Evolutionary conservation across 192 early-diverging fungal genomes (phyloP).

Genomic region (Piromyces sp.): DNA sequence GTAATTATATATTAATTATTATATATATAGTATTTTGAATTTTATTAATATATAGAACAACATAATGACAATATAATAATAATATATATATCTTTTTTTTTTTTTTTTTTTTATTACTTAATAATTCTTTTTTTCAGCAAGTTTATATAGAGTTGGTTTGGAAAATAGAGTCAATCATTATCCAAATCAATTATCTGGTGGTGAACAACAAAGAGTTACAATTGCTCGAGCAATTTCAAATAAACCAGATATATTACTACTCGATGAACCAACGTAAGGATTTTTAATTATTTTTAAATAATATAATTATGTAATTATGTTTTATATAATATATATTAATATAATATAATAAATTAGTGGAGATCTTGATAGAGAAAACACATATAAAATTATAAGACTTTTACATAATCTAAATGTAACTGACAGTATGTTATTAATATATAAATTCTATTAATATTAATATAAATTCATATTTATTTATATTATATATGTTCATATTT

Average conservation of each 20-base stretch:
- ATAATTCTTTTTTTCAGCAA: neutral
- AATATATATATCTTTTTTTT: too few species aligned
- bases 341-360: conserved; percentile 1
- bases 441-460: too few species aligned
- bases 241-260: neutral
- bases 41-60: too few species aligned
- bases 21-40: too few species aligned
- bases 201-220: conserved; percentile 2
- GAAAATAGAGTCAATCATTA: neutral
- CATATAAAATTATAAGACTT: conserved; percentile 7
- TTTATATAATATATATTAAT: too few species aligned
- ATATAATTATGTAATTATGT: too few species aligned
- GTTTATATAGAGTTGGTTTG: neutral
- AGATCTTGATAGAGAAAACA: conserved; percentile 12
- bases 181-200: neutral
- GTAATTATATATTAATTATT: neutral
- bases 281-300: too few species aligned
- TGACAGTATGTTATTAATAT: too few species aligned
- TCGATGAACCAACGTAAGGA: conserved; percentile 2
- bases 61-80: neutral
- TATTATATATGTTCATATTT: too few species aligned
- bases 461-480: too few species aligned
- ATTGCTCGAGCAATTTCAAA: conserved; percentile 1
- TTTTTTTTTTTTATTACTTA: too few species aligned
- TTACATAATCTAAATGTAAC: conserved; percentile 6